Conservation (phyloP, 2,329 filamentous ascomycete species). For the Ophiostoma sp. region DNA sequence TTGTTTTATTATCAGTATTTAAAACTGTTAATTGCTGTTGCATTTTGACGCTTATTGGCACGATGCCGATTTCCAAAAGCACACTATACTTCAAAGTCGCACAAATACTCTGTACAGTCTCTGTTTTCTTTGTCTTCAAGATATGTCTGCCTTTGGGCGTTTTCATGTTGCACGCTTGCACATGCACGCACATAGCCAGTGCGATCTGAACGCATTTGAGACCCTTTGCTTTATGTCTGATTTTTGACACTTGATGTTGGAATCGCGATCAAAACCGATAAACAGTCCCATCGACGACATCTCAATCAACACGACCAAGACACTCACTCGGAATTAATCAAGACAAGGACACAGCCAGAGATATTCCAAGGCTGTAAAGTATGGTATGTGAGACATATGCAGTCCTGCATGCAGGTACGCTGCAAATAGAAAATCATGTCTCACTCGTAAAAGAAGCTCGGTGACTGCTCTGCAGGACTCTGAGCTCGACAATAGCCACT, state of each 20-base stretch:
- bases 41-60: too few species aligned
- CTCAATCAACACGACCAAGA: not conserved
- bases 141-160: not conserved
- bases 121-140: not conserved
- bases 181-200: not conserved
- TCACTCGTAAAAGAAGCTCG: not conserved
- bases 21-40: too few species aligned
- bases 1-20: too few species aligned
- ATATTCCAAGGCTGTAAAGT: not conserved
- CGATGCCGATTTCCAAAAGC: too few species aligned
- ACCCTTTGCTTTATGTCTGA: not conserved
- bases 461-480: not conserved
- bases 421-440: slow-evolving; percentile 1
- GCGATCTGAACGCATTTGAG: not conserved
- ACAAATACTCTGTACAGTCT: not conserved
- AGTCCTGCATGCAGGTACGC: slow-evolving; percentile 14
- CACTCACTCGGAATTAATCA: not conserved
- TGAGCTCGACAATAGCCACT: not conserved
- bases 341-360: not conserved
- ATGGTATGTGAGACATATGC: slow-evolving; percentile 9
- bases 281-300: not conserved
- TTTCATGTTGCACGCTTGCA: not conserved
- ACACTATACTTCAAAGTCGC: too few species aligned
- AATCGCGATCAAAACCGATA: not conserved
- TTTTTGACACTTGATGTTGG: not conserved